Base-by-base conservation (phyloP, 768 basidiomycete genomes). In the Serendipita sp. region DNA sequence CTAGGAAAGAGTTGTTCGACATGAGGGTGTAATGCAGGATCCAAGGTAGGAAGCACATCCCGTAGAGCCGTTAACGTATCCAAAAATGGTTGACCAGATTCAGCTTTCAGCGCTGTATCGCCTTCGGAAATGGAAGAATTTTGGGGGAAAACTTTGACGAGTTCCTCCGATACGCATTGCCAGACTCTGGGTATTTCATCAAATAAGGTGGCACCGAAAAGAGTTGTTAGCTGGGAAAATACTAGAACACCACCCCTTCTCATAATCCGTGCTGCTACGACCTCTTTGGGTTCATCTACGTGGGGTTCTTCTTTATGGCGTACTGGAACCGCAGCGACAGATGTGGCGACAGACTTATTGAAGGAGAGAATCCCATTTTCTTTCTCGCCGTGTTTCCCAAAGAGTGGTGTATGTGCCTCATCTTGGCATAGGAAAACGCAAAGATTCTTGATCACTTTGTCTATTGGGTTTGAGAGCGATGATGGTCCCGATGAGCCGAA, bases 401-500 rank as follows among this genome's bases (percentile, higher is more conserved):
- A 98, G 1, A 95, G 86, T 2, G 96, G 96, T 0, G 93, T 96
- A 64, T 88, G 82, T 46, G 87, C 85, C 5, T 82, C 79, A 72
- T 99, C 96, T 70, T 92, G 90, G 71, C 95, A 98, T 3, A 98
- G 77, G 75, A 98, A 98, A 0, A 91, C 93, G 76, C 91, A 95
- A 5, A 98, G 82, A 72, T 99, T 99, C 76, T 91, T 92, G 68
- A 98, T 85, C 65, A 99, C 91, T 78, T 99, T 99, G 70, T 93
- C 91, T 1, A 89, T 88, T 2, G 95, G 93, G 70, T 93, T 91
- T 36, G 80, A 73, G 58, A 91, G 83, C 51, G 83, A 80, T 5
- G 72, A 72, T 41, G 77, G 56, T 1, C 74, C 72, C 3, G 75
- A 68, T 2, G 84, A 80, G 73, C 91, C 96, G 71, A 91, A 90